phyloP scores from a whole-genome alignment of 495 filamentous ascomycete genomes.

The Sordaria brevicollis region DNA sequence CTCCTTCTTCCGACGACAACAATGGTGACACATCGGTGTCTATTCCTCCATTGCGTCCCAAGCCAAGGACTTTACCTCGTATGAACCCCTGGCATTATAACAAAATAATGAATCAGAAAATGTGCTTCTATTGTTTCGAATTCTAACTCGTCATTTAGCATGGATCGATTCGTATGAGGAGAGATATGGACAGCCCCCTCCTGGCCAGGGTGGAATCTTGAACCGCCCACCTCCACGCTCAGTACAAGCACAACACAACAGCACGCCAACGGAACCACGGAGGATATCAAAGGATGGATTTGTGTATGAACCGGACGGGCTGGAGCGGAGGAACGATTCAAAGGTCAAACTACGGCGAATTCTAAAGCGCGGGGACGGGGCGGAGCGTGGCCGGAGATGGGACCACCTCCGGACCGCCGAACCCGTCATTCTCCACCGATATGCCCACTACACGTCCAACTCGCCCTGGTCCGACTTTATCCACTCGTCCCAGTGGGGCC shows the following conservation, averaged over 20 bases:
- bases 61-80: slow-evolving; percentile 31
- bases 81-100: slow-evolving; percentile 7
- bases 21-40: background rate
- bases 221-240: slow-evolving; percentile 36
- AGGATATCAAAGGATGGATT: slow-evolving; percentile 45
- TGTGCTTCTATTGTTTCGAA: background rate
- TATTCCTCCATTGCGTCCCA: background rate
- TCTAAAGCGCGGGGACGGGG: slow-evolving; percentile 22
- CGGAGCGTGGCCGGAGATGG: slow-evolving; percentile 42
- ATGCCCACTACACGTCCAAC: slow-evolving; percentile 23
- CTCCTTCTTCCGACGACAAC: background rate
- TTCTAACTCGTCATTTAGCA: slow-evolving; percentile 26
- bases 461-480: slow-evolving; percentile 41
- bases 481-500: slow-evolving; percentile 40
- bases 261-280: slow-evolving; percentile 36
- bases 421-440: slow-evolving; percentile 44
- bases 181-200: slow-evolving; percentile 21
- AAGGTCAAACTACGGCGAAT: slow-evolving; percentile 14
- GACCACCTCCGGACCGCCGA: slow-evolving; percentile 45
- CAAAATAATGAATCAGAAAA: background rate
- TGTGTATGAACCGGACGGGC: slow-evolving; percentile 30
- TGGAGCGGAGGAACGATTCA: slow-evolving; percentile 13
- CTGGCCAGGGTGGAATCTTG: slow-evolving; percentile 20
- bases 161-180: slow-evolving; percentile 46
- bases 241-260: slow-evolving; percentile 50